Base-by-base conservation (phyloP, 208 protist species). In the Acanthamoeba royreba region DNA sequence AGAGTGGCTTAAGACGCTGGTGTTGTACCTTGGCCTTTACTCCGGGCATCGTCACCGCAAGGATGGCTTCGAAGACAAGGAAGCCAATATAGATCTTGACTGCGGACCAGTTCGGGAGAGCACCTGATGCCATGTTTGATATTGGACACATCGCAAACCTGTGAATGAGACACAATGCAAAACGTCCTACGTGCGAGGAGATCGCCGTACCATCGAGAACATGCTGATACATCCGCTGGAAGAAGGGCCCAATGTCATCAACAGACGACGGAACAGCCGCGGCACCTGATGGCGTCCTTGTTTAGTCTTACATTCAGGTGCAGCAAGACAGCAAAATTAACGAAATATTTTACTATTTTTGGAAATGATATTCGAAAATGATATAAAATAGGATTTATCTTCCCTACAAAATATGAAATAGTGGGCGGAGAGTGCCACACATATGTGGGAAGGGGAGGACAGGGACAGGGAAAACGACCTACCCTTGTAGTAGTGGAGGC, bases 1-100 rank as follows among this genome's bases (percentile, higher is more conserved):
- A n/a, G n/a, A n/a, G n/a, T n/a, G n/a, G n/a, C n/a, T n/a, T n/a
- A n/a, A n/a, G n/a, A n/a, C n/a, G n/a, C n/a, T n/a, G n/a, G n/a
- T n/a, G n/a, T n/a, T n/a, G n/a, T n/a, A n/a, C 86, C 74, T 63
- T 45, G 38, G 74, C 4, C 38, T 95, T 93, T 69, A 98, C 66
- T 45, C 97, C 97, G 3, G 98, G 98, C 66, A 98, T 92, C 38
- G 98, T 85, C 25, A 97, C 87, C 3, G 97, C 97, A 17, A 98
- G 93, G 15, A 97, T 19, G 86, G 97, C 98, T 96, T 98, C 95
- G 31, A 98, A 90, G 47, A 66, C 0, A 22, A 89, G 81, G 81
- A 89, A 89, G 47, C 81, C 81, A 22, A 63, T 19, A 55, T 52
- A 66, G 90, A 97, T 95, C 11, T 96, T 95, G 55, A 90, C 89